Percentiles rank a stretch among this genome's conserved stretches.
Conservation (phyloP, 2,329 filamentous ascomycete species). For the Colletotrichum sublineola region DNA sequence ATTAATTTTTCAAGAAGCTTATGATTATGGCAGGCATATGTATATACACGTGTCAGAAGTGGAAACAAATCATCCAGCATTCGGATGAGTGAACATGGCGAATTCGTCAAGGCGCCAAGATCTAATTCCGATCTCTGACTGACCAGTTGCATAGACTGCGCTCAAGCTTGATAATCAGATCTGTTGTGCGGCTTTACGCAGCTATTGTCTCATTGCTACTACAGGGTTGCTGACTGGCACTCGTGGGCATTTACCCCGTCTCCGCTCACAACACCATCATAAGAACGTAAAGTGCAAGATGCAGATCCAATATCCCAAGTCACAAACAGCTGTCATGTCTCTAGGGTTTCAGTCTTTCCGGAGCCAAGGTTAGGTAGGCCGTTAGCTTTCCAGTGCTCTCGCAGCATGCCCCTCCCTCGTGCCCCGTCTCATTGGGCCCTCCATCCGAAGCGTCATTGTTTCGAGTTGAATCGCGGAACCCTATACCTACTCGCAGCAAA, state of each 20-base stretch:
- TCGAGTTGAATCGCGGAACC: conserved; percentile 21
- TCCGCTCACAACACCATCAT: background rate
- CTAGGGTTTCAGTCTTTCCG: background rate
- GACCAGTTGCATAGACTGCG: too few relatives aligned
- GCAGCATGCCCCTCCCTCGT: conserved; percentile 7
- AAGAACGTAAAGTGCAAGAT: background rate
- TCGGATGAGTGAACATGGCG: too few relatives aligned
- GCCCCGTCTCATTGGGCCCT: conserved; percentile 49
- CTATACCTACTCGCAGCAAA: background rate
- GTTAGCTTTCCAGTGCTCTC: background rate
- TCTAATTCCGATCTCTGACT: too few relatives aligned
- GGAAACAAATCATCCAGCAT: background rate
- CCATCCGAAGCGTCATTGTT: conserved; percentile 55
- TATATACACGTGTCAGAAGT: background rate
- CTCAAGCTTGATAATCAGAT: too few relatives aligned
- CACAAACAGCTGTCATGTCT: background rate
- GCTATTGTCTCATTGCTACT: background rate
- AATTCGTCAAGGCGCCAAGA: too few relatives aligned
- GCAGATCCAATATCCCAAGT: background rate
- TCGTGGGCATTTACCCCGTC: background rate
- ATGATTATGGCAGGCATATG: background rate
- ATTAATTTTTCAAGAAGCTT: background rate
- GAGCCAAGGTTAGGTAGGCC: background rate
- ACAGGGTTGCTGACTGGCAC: background rate
- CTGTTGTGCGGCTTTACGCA: too few relatives aligned